Base-by-base conservation (phyloP, 192 early-diverging fungal genomes). In the Spinellus fusiger region DNA sequence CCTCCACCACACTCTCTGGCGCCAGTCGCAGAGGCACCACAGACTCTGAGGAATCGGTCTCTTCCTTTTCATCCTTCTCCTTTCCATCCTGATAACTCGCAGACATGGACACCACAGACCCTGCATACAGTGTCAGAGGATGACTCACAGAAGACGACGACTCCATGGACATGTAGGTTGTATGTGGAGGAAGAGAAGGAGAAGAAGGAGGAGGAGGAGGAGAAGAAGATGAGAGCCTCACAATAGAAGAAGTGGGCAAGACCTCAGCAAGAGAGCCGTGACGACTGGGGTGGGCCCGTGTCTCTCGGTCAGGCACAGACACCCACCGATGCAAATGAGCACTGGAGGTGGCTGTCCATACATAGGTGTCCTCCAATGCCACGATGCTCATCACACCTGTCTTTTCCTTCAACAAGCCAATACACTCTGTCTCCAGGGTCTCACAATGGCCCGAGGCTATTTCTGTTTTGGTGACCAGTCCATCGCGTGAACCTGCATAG, bases 401-500 rank as follows among this genome's bases (percentile, higher is more conserved):
- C 3, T 83, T 59, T 71, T 96, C 94, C 65, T 88, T 90, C 54
- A 91, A 95, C 23, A 98, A 77, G 2, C 88, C 93, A 28, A 96
- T 84, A 63, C 94, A 86, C 66, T 91, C 89, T 46, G 80, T 80
- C 68, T 81, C 78, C 59, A 59, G 76, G 46, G 71, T 73, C 28
- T 80, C 83, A 2, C 66, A 65, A 16, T 59, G 73, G 26, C 73
- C 49, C 9, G 83, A 77, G 9, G 79, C 79, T 22, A 83, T 74
- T 53, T 81, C 78, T 3, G 91, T 88, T 59, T 93, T 96, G 6
- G 91, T 89, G 7, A 99, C 89, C 48, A 88, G 73, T 8, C 96
- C 96, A 68, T 99, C 96, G 59, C 89, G 83, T 37, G 91, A 85
- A 3, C 94, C 96, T 23, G 92, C 87, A 77, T 94, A 95, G 69